These are phyloP conservation scores for Fomitopsis serialis DNA, from an alignment of 768 basidiomycete species.

Conservation along the genomic window DNA sequence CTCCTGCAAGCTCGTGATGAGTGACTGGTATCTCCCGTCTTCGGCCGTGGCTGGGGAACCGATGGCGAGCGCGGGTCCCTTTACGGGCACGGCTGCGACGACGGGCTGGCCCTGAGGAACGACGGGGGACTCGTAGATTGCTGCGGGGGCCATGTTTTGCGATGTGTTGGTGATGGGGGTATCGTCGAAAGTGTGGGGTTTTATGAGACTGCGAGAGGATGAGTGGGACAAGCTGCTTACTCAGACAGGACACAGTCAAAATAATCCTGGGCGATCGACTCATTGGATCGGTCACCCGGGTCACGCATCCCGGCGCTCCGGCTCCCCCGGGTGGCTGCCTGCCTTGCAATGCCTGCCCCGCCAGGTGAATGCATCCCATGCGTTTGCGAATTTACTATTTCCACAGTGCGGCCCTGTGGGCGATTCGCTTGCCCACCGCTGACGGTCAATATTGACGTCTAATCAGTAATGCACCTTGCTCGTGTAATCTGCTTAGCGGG, in stretches of 20 bases:
- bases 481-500: too few species aligned
- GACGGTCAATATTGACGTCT: too few species aligned
- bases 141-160: constrained; percentile 54
- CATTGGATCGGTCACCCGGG: too few species aligned
- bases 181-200: not conserved
- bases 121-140: constrained; percentile 33
- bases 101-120: constrained; percentile 18
- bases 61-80: constrained; percentile 61
- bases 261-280: not conserved
- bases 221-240: constrained; percentile 1
- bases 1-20: constrained; percentile 55
- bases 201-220: not conserved
- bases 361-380: too few species aligned
- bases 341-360: too few species aligned
- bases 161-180: not conserved
- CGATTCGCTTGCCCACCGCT: too few species aligned
- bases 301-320: too few species aligned
- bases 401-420: too few species aligned
- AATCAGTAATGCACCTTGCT: too few species aligned
- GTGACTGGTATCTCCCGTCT: constrained; percentile 72
- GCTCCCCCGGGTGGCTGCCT: too few species aligned
- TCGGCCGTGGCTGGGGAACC: constrained; percentile 75
- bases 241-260: not conserved
- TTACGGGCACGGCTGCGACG: constrained; percentile 19
- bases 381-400: too few species aligned